Evolutionary conservation across 352 stramenopile genomes (phyloP).

Genomic region (Phytopythium kandeliae): DNA sequence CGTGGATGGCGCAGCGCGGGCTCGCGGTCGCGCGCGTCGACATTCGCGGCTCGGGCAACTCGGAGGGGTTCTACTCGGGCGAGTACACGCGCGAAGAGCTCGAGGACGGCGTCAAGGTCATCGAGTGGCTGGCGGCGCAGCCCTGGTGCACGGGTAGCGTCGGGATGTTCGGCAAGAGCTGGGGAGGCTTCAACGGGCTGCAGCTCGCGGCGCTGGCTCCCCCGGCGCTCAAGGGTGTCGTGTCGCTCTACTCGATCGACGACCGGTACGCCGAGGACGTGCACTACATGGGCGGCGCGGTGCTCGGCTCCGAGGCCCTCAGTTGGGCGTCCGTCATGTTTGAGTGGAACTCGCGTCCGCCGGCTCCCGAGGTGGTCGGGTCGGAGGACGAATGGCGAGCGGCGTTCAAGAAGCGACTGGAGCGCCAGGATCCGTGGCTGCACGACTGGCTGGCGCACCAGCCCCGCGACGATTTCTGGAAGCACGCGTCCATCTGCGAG

Average conservation of each 20-base stretch:
- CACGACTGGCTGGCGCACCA: conserved; percentile 45
- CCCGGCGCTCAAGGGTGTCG: conserved; percentile 30
- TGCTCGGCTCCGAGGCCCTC: conserved; percentile 41
- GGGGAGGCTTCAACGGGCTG: conserved; percentile 45
- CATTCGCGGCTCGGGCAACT: conserved; percentile 42
- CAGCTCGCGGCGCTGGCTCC: conserved; percentile 36
- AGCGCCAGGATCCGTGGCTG: conserved; percentile 36
- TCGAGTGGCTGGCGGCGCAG: conserved; percentile 37
- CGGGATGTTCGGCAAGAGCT: conserved; percentile 48
- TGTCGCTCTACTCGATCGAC: conserved; percentile 53
- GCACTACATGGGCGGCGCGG: conserved; percentile 37
- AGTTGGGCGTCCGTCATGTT: conserved; percentile 52
- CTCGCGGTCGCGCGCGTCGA: conserved; percentile 43
- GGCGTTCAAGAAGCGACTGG: conserved; percentile 26
- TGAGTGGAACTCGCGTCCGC: conserved; percentile 31
- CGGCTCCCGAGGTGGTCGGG: conserved; percentile 28
- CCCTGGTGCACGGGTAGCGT: conserved; percentile 35
- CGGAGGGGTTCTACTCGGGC: conserved; percentile 28
- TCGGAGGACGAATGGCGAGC: conserved; percentile 21
- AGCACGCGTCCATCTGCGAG: conserved; percentile 41
- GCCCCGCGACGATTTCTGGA: conserved; percentile 36
- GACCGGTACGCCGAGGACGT: conserved; percentile 48
- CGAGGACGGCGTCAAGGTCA: conserved; percentile 35
- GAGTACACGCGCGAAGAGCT: conserved; percentile 45
- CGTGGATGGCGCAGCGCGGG: conserved; percentile 37